Percentiles rank a stretch among this genome's conserved stretches.
phyloP scores from a whole-genome alignment of 108 stramenopile genomes.

The Skeletonema potamos region DNA sequence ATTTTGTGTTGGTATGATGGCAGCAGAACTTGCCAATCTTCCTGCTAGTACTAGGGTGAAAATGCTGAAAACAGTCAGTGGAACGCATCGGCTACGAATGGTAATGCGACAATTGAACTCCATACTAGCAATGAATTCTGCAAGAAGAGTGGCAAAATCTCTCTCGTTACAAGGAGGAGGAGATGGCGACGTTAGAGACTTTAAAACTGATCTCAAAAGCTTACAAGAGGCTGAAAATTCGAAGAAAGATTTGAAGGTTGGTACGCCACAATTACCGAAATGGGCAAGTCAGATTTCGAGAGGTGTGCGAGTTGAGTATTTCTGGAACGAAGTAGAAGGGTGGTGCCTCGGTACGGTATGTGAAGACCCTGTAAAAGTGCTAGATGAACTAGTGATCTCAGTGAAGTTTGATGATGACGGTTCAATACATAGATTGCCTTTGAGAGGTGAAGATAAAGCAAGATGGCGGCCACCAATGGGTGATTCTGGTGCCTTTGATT shows the following conservation, averaged over 20 bases:
- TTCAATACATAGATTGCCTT: conserved; percentile 63
- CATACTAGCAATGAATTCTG: conserved; percentile 54
- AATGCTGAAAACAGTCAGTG: conserved; percentile 54
- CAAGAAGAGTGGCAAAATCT: conserved; percentile 54
- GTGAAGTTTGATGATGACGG: conserved; percentile 81
- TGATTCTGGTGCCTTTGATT: conserved; percentile 19
- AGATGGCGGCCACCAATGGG: conserved; percentile 72
- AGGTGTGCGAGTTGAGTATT: conserved; percentile 73
- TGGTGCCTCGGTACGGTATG: conserved; percentile 74
- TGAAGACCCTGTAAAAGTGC: conserved; percentile 69
- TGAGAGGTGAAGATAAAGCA: conserved; percentile 80
- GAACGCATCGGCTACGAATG: conserved; percentile 59
- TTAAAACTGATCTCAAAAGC: conserved; percentile 31
- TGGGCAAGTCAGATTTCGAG: conserved; percentile 71
- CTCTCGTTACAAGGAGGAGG: conserved; percentile 21
- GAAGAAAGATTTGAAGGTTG: conserved; percentile 70
- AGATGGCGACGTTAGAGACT: conserved; percentile 1
- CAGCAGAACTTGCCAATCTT: conserved; percentile 71
- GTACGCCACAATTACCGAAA: conserved; percentile 62
- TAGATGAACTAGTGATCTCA: conserved; percentile 76
- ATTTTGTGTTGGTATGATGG: conserved; percentile 72
- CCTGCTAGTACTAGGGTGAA: conserved; percentile 49
- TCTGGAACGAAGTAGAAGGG: conserved; percentile 78
- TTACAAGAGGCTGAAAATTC: conserved; percentile 54
- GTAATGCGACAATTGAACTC: conserved; percentile 53